A percentile compares a stretch with the other conserved stretches of the same genome.
These are phyloP conservation scores for Dalbergia cochinchinensis DNA, from an alignment of 306 rosid species.

Conservation along the genomic window DNA sequence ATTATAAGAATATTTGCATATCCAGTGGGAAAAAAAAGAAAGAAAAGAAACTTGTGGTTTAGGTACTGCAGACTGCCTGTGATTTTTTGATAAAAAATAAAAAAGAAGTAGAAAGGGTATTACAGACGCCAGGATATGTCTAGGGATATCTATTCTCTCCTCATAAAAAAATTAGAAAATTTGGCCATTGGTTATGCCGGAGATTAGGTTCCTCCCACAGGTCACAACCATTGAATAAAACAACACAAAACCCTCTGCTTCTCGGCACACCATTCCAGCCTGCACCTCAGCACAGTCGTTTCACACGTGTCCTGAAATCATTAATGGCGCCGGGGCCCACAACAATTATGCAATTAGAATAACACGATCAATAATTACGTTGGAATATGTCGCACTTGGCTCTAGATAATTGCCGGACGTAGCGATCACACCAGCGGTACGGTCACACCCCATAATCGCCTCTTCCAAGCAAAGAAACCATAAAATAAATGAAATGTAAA, in stretches of 20 bases:
- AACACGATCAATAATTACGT: neutral
- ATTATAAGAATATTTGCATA: neutral
- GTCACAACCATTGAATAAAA: constrained; percentile 27
- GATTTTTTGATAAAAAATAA: neutral
- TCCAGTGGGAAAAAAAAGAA: neutral
- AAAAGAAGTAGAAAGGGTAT: neutral
- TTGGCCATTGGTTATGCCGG: constrained; percentile 36
- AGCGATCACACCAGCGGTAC: constrained; percentile 17
- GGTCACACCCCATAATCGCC: constrained; percentile 20
- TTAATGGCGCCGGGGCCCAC: neutral
- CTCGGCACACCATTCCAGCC: constrained; percentile 37
- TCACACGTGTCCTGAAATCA: constrained; percentile 39
- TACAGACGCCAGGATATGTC: constrained; percentile 13
- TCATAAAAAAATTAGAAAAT: neutral
- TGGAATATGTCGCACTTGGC: neutral
- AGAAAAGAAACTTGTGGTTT: constrained; percentile 11
- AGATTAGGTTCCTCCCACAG: constrained; percentile 26
- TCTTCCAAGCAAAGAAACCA: neutral
- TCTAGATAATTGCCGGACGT: constrained; percentile 2
- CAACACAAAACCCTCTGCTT: constrained; percentile 18
- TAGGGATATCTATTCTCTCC: constrained; percentile 15
- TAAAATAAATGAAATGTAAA: neutral
- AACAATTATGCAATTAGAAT: neutral
- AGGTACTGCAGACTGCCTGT: neutral
- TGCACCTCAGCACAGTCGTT: constrained; percentile 25